Evolutionary conservation across 495 filamentous ascomycete species (phyloP), one percentile per base, ranked within the genome.

Genomic region (Patellaria atrata): DNA sequence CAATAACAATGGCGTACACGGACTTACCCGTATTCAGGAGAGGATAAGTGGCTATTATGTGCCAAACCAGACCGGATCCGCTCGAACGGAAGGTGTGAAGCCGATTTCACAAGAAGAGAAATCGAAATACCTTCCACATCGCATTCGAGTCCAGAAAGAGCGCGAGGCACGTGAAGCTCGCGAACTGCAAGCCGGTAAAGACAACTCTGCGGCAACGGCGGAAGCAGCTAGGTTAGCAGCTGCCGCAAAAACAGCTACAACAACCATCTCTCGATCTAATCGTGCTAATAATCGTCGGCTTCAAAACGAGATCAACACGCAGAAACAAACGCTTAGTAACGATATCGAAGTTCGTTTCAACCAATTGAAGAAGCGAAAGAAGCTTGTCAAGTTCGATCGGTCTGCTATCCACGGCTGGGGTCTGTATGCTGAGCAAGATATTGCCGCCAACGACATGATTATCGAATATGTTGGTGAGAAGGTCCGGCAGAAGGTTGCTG

Each of bases 341-440:
- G 77, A 80, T 22, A 86, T 92, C 48, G 81, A 80, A 27, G 68
- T 99, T 40, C 78, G 85, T 14, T 99, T 99, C 70, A 99, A 99
- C 57, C 91, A 96, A 62, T 74, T 99, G 25, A 94, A 96, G 65
- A 99, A 96, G 56, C 77, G 89, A 30, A 96, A 96, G 74, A 99
- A 99, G 62, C 85, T 87, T 0, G 89, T 99, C 36, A 87, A 89
- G 50, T 99, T 99, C 53, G 89, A 85, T 33, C 75, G 89, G 5
- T 96, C 91, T 16, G 91, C 89, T 29, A 99, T 99, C 47, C 89
- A 99, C 57, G 94, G 94, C 51, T 99, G 89, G 89, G 89, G 89
- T 19, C 60, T 99, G 24, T 99, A 96, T 49, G 85, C 89, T 5
- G 85, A 94, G 65, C 87, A 96, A 57, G 87, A 92, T 47, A 99